Evolutionary conservation across 106 monocot genomes (phyloP).

Genomic region (Dendrobium chrysotoxum): DNA sequence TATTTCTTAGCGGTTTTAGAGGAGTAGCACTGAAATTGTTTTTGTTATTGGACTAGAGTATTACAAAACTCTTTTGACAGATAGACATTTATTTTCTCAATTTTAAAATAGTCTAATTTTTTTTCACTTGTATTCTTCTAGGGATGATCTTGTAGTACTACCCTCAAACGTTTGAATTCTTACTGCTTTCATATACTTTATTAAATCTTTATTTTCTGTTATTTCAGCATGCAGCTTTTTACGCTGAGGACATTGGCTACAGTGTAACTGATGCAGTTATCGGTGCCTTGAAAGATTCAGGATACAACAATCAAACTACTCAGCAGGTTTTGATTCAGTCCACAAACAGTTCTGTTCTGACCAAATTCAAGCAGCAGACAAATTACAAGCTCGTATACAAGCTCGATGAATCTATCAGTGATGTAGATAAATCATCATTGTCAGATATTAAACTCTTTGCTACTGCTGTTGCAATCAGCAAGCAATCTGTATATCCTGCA

Average conservation of each 20-base stretch:
- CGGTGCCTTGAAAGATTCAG: slow-evolving; percentile 36
- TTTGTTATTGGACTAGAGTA: not conserved
- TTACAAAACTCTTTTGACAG: not conserved
- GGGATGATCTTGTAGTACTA: no score
- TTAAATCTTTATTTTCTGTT: not conserved
- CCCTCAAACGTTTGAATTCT: no score
- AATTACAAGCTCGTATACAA: slow-evolving; percentile 56
- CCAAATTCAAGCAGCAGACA: slow-evolving; percentile 42
- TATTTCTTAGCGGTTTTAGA: not conserved
- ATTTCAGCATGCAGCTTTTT: slow-evolving; percentile 51
- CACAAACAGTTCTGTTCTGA: slow-evolving; percentile 58
- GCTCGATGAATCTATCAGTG: slow-evolving; percentile 37
- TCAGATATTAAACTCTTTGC: slow-evolving; percentile 58
- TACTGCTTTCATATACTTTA: no score
- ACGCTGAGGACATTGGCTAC: slow-evolving; percentile 35
- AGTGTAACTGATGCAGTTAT: slow-evolving; percentile 35
- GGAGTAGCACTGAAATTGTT: not conserved
- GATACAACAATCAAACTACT: slow-evolving; percentile 42
- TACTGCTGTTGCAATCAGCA: slow-evolving; percentile 43
- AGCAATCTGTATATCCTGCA: slow-evolving; percentile 21
- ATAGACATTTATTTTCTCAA: not conserved
- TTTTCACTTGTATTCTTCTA: no score
- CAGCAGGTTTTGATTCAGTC: slow-evolving; percentile 61
- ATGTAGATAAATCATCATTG: slow-evolving; percentile 34
- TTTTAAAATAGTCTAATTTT: no score